These are phyloP conservation scores for Boletus reticulatus DNA, from an alignment of 768 basidiomycete genomes.

Conservation along the genomic window DNA sequence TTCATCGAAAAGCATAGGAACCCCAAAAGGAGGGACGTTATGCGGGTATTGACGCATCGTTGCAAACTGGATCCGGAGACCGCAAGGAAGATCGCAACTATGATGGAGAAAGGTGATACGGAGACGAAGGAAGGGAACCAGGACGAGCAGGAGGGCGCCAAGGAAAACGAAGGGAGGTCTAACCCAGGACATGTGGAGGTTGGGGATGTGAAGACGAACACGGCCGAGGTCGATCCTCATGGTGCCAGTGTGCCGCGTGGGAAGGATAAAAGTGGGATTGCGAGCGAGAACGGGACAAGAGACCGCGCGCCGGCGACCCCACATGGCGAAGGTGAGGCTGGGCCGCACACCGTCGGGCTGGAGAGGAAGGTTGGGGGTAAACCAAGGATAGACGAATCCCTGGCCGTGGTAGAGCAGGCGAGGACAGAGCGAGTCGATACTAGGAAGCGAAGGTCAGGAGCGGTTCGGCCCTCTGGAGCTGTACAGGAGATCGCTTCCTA, in stretches of 20 bases:
- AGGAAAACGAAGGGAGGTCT: background rate
- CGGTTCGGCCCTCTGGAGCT: background rate
- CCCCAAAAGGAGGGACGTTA: slow-evolving; percentile 17
- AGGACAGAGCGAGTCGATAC: background rate
- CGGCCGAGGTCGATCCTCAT: too few relatives aligned
- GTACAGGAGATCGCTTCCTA: background rate
- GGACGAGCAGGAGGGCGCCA: background rate
- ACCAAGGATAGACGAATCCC: background rate
- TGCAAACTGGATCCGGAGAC: slow-evolving; percentile 28
- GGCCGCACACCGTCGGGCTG: background rate
- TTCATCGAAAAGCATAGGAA: slow-evolving; percentile 14
- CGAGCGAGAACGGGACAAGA: background rate
- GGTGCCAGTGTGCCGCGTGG: background rate
- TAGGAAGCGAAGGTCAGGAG: too few relatives aligned
- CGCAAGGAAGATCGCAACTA: slow-evolving; percentile 19
- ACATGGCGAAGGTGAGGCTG: background rate
- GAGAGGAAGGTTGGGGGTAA: background rate
- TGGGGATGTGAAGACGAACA: background rate
- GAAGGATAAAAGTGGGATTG: background rate
- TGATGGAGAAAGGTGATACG: slow-evolving; percentile 19
- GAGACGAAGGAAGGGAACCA: background rate
- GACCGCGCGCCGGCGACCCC: background rate
- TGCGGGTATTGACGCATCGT: slow-evolving; percentile 20
- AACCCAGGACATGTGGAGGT: background rate
- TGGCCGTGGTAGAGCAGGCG: too few relatives aligned